Conservation (phyloP, 2,329 filamentous ascomycete species). For the Pseudonectria buxi region DNA sequence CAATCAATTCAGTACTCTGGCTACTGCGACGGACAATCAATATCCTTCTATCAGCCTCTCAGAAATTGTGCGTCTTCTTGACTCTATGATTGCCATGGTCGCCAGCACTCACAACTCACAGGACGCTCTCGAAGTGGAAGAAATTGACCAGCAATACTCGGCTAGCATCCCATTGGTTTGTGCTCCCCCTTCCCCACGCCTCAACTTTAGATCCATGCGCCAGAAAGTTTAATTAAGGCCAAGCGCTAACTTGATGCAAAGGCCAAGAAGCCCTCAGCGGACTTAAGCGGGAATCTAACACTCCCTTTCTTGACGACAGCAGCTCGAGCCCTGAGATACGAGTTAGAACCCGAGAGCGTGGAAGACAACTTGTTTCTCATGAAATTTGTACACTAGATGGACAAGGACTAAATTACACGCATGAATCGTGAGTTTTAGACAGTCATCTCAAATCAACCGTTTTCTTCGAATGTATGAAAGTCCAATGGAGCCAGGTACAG, state of each 20-base stretch:
- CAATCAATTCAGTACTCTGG: constrained; percentile 4
- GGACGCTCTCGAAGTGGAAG: background rate
- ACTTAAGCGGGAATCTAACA: constrained; percentile 9
- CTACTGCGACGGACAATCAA: constrained; percentile 2
- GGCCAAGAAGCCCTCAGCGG: constrained; percentile 11
- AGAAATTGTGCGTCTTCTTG: background rate
- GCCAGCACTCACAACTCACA: background rate
- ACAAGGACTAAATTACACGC: background rate
- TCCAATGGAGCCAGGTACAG: no score
- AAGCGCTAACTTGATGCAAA: constrained; percentile 1
- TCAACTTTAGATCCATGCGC: no score
- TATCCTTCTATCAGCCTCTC: constrained; percentile 1
- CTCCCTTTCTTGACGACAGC: constrained; percentile 13
- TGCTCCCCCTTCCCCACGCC: background rate
- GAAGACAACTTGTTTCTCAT: constrained; percentile 6
- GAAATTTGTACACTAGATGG: constrained; percentile 7
- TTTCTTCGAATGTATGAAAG: no score
- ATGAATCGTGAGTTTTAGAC: no score
- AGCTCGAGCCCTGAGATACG: constrained; percentile 5
- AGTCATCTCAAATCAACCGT: no score
- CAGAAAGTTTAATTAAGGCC: no score
- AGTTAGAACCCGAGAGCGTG: constrained; percentile 5
- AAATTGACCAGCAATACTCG: constrained; percentile 3
- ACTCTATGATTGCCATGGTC: background rate
- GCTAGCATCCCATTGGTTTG: constrained; percentile 9